Evolutionary conservation across 1,284 basidiomycete genomes (phyloP).

Genomic region (Pseudozyma thailandica): DNA sequence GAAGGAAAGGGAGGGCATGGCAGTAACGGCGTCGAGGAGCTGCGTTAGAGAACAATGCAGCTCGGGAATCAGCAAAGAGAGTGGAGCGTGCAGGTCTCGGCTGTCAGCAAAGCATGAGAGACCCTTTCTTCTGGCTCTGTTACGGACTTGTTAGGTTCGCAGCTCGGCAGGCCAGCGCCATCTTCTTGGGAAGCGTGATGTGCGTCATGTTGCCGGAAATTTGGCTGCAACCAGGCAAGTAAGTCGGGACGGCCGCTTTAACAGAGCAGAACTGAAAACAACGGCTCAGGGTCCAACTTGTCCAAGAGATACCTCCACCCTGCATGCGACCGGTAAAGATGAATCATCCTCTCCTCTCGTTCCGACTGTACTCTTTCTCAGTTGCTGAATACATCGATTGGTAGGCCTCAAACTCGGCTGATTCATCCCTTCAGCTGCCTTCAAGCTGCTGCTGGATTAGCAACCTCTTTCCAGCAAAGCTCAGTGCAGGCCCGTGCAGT

Average conservation of each 20-base stretch:
- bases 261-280: too few species aligned
- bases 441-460: background rate
- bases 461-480: background rate
- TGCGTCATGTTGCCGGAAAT: too few species aligned
- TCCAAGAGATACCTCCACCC: background rate
- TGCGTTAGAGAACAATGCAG: too few species aligned
- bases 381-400: too few species aligned
- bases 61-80: background rate
- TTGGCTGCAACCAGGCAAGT: too few species aligned
- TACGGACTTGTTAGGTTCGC: too few species aligned
- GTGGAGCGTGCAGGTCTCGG: background rate
- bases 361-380: background rate
- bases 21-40: too few species aligned
- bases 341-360: conserved; percentile 32
- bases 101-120: too few species aligned
- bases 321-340: conserved; percentile 4
- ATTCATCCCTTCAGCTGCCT: conserved; percentile 5
- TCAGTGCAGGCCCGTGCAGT: background rate
- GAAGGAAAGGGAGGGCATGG: background rate
- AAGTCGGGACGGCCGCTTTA: too few species aligned
- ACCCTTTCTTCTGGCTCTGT: too few species aligned
- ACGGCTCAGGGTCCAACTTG: background rate
- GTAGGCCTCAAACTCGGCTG: conserved; percentile 7
- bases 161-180: too few species aligned
- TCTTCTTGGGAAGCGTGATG: too few species aligned